Evolutionary conservation across 2,329 filamentous ascomycete genomes (phyloP).

Genomic region (Cladosporium sp.): DNA sequence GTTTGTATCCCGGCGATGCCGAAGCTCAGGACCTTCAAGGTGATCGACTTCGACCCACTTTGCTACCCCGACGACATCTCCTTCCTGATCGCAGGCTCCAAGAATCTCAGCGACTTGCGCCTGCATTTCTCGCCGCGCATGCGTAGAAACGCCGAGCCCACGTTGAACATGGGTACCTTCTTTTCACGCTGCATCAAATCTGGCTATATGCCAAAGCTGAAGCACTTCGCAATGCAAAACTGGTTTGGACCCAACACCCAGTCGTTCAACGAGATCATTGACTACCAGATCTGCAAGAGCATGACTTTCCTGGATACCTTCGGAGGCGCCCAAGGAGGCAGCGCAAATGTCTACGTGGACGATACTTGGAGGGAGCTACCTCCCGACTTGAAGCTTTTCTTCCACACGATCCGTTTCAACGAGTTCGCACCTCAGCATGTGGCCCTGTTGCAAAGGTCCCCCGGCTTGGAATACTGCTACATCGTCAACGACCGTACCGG

Average conservation of each 20-base stretch:
- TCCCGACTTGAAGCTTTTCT: constrained; percentile 13
- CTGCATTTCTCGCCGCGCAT: constrained; percentile 59
- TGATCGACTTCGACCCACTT: constrained; percentile 56
- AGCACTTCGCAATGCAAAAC: constrained; percentile 51
- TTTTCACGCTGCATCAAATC: constrained; percentile 50
- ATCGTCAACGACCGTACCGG: constrained; percentile 31
- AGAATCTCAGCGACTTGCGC: constrained; percentile 48
- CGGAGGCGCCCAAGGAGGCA: constrained; percentile 32
- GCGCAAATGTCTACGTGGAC: constrained; percentile 46
- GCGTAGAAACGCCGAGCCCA: constrained; percentile 52
- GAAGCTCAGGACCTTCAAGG: constrained; percentile 47
- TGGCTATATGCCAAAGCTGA: constrained; percentile 42
- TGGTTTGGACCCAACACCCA: constrained; percentile 49
- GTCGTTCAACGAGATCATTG: constrained; percentile 41
- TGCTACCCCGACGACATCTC: constrained; percentile 60
- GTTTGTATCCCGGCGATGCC: constrained; percentile 51
- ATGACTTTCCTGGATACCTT: constrained; percentile 51
- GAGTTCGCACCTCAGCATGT: constrained; percentile 25
- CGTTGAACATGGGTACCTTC: constrained; percentile 47
- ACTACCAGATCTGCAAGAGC: constrained; percentile 38
- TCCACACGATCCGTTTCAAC: constrained; percentile 19
- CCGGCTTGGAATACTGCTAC: constrained; percentile 37
- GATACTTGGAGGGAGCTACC: constrained; percentile 43
- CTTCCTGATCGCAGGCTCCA: constrained; percentile 47
- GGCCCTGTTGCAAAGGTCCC: constrained; percentile 29